Percentiles rank a stretch among this genome's conserved stretches.
These are phyloP conservation scores for Huntiella bhutanensis DNA, from an alignment of 2,329 filamentous ascomycete genomes.

Conservation along the genomic window DNA sequence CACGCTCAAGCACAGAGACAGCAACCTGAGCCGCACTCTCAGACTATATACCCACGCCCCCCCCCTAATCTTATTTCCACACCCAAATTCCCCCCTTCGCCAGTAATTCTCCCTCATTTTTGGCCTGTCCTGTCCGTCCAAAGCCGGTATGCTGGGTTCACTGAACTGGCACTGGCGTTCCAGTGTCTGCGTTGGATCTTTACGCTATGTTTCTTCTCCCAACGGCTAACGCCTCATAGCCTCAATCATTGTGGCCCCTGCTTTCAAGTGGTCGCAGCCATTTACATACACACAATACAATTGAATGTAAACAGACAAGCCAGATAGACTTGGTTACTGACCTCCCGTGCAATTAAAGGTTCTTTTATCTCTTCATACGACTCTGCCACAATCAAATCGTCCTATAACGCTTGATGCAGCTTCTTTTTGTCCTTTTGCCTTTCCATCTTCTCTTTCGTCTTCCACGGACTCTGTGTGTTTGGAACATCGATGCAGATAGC, in stretches of 20 bases:
- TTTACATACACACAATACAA: background rate
- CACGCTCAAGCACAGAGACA: too few relatives aligned
- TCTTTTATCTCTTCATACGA: background rate
- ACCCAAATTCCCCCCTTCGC: background rate
- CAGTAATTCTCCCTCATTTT: background rate
- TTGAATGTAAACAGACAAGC: background rate
- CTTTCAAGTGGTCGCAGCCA: slow-evolving; percentile 1
- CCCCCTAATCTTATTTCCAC: background rate
- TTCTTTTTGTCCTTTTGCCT: background rate
- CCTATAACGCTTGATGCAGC: slow-evolving; percentile 6
- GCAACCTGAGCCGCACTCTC: too few relatives aligned
- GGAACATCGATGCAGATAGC: slow-evolving; percentile 2
- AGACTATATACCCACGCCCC: too few relatives aligned
- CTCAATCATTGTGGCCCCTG: slow-evolving; percentile 8
- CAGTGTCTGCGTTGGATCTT: background rate
- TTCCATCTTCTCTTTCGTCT: background rate
- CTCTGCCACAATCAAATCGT: background rate
- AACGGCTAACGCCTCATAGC: slow-evolving; percentile 6
- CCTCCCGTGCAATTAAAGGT: background rate
- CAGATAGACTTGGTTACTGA: slow-evolving; percentile 2
- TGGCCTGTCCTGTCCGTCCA: background rate
- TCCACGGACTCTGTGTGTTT: slow-evolving; percentile 3
- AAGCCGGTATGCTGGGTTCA: too few relatives aligned
- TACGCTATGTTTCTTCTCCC: background rate
- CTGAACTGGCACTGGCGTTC: background rate